Conservation (phyloP, 805 yeast genomes). For the Candida orba region DNA sequence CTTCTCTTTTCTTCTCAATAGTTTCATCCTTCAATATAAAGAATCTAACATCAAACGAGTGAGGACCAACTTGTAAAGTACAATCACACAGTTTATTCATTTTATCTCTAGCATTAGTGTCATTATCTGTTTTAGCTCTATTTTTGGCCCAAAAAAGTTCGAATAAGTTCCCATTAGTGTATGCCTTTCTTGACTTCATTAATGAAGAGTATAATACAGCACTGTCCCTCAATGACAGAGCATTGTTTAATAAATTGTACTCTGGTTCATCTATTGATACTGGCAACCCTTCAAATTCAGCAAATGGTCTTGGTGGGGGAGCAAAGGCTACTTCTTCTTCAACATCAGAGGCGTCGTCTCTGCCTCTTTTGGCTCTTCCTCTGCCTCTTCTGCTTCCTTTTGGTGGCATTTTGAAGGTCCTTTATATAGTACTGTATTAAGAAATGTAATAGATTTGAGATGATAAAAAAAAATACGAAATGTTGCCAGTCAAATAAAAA, state of each 20-base stretch:
- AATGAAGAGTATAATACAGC: constrained; percentile 67
- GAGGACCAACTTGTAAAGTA: constrained; percentile 71
- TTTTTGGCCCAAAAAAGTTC: constrained; percentile 76
- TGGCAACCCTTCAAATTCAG: constrained; percentile 59
- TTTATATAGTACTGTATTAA: background rate
- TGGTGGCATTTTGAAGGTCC: constrained; percentile 17
- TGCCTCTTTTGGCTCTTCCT: constrained; percentile 11
- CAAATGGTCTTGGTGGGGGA: constrained; percentile 47
- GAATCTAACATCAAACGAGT: constrained; percentile 64
- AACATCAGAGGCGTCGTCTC: constrained; percentile 19
- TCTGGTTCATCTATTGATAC: constrained; percentile 60
- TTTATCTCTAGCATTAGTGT: constrained; percentile 64
- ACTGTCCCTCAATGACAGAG: constrained; percentile 65
- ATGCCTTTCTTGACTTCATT: constrained; percentile 61
- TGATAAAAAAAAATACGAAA: background rate
- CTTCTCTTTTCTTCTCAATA: constrained; percentile 42
- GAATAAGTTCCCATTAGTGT: constrained; percentile 65
- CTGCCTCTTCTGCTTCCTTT: constrained; percentile 11
- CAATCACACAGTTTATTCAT: constrained; percentile 88
- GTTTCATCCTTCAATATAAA: constrained; percentile 83
- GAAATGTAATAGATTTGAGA: too few species aligned
- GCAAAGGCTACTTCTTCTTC: constrained; percentile 21
- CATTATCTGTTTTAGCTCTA: constrained; percentile 32
- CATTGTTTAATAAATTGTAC: constrained; percentile 50
- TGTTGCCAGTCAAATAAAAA: too few species aligned